Evolutionary conservation across 805 yeast species (phyloP), one percentile per base, ranked within the genome.

Genomic region (Metschnikowia borealis): DNA sequence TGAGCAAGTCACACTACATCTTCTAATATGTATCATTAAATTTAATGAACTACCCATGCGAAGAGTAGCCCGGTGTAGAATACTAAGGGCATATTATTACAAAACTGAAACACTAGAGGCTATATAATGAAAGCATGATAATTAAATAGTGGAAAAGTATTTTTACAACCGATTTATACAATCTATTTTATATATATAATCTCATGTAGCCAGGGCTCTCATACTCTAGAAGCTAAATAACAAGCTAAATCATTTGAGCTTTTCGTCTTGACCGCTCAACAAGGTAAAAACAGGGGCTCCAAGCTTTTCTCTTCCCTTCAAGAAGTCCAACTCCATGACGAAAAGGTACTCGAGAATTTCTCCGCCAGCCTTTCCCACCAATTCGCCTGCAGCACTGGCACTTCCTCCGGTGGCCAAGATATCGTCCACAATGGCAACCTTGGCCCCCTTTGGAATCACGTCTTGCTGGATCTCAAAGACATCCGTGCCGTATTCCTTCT

Each of bases 341-440:
- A 94, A 94, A 56, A 85, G 74, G 68, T 83, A 94, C 71, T 90
- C 96, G 47, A 85, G 66, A 48, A 91, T 79, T 52, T 84, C 79
- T 54, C 85, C 96, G 50, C 84, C 83, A 54, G 84, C 77, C 67
- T 79, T 72, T 47, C 59, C 57, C 46, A 89, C 86, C 57, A 94
- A 79, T 63, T 89, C 85, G 52, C 96, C 97, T 38, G 98, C 98
- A 52, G 95, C 97, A 49, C 74, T 71, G 23, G 99, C 99, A 60
- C 96, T 86, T 37, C 99, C 99, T 55, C 98, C 98, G 36, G 99
- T 94, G 45, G 99, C 99, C 66, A 94, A 86, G 62, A 94, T 90
- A 65, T 94, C 99, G 70, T 94, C 99, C 36, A 94, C 95, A 57
- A 94, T 79, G 36, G 92, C 74, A 29, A 94, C 94, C 51, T 79